Evolutionary conservation across 495 filamentous ascomycete species (phyloP).

Genomic region (Choiromyces venosus): DNA sequence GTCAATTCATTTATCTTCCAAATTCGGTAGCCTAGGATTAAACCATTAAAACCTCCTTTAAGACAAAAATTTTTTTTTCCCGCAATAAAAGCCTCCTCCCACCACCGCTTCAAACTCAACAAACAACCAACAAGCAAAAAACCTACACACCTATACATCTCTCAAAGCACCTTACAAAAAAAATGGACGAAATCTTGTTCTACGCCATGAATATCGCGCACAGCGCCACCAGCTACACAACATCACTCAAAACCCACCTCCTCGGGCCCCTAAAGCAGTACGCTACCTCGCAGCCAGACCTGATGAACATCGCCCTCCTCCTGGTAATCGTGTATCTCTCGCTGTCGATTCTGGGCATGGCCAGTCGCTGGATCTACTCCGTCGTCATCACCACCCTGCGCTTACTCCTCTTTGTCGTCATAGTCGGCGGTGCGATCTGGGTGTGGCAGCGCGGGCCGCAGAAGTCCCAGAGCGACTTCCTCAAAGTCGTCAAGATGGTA

Average conservation of each 20-base stretch:
- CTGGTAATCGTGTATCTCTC: conserved; percentile 38
- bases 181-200: conserved; percentile 28
- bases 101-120: not conserved
- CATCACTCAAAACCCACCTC: conserved; percentile 11
- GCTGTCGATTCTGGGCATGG: conserved; percentile 37
- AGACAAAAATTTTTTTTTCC: not conserved
- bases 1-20: not conserved
- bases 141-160: not conserved
- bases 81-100: not conserved
- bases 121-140: conserved; percentile 1
- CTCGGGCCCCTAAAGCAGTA: conserved; percentile 29
- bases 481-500: conserved; percentile 21
- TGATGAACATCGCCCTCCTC: conserved; percentile 35
- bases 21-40: not conserved
- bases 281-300: conserved; percentile 29
- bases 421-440: conserved; percentile 22
- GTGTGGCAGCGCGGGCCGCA: conserved; percentile 29
- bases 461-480: conserved; percentile 21
- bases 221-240: conserved; percentile 23
- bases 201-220: conserved; percentile 21
- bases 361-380: conserved; percentile 31
- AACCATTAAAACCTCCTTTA: not conserved
- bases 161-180: conserved; percentile 7
- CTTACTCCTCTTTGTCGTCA: conserved; percentile 20
- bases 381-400: conserved; percentile 29